Conservation (phyloP, 208 protist species). For the Angomonas ambiguus region DNA sequence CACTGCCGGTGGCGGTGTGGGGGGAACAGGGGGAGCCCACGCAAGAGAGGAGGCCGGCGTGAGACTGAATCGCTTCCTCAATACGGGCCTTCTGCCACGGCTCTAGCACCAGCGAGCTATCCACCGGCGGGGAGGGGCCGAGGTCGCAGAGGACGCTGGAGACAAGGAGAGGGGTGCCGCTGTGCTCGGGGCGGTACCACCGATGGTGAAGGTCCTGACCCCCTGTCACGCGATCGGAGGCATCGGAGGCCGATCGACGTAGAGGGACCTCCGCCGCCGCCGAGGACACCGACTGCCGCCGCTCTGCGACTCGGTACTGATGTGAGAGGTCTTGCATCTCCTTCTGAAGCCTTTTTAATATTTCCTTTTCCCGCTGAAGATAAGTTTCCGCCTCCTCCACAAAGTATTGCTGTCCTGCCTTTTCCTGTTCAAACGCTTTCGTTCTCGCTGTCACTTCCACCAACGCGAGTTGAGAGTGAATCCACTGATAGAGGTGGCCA, state of each 20-base stretch:
- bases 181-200: slow-evolving; percentile 9
- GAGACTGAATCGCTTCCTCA: slow-evolving; percentile 8
- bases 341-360: slow-evolving; percentile 27
- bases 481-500: slow-evolving; percentile 51
- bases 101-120: not conserved
- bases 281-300: not conserved
- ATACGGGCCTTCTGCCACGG: slow-evolving; percentile 9
- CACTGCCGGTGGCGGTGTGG: not conserved
- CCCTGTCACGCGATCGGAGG: not conserved
- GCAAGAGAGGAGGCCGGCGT: not conserved
- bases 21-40: too few relatives aligned
- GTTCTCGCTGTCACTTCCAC: slow-evolving; percentile 17
- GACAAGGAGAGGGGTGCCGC: not conserved
- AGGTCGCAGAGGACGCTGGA: slow-evolving; percentile 23
- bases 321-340: slow-evolving; percentile 28
- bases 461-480: slow-evolving; percentile 44
- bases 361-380: slow-evolving; percentile 18
- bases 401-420: slow-evolving; percentile 10
- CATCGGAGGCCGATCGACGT: not conserved
- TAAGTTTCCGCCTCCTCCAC: slow-evolving; percentile 14
- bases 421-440: slow-evolving; percentile 4
- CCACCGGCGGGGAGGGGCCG: slow-evolving; percentile 9
- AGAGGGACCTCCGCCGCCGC: not conserved
- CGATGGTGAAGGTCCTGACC: not conserved
- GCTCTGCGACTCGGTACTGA: slow-evolving; percentile 9